Percentiles rank a stretch among this genome's conserved stretches.
These are phyloP conservation scores for Coprinopsis marcescibilis DNA, from an alignment of 768 basidiomycete species.

Conservation along the genomic window DNA sequence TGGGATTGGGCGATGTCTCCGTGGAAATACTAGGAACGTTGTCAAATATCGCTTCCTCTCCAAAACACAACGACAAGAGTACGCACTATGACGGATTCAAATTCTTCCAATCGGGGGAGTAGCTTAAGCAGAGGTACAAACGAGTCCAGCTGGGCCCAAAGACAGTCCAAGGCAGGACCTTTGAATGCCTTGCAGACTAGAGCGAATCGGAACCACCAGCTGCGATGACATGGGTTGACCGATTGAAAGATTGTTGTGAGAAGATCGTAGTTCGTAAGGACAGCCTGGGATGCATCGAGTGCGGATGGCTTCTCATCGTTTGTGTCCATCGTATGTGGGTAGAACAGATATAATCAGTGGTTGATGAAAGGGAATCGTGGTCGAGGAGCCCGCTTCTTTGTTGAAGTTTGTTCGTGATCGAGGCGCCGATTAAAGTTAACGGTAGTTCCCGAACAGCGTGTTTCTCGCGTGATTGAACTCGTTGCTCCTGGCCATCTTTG, in stretches of 20 bases:
- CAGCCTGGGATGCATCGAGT: too few relatives aligned
- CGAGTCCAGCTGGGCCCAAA: slow-evolving; percentile 1
- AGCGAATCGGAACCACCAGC: background rate
- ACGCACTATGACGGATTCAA: background rate
- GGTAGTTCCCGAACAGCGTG: too few relatives aligned
- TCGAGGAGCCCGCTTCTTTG: too few relatives aligned
- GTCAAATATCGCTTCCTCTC: background rate
- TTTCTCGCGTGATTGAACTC: too few relatives aligned
- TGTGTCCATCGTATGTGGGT: too few relatives aligned
- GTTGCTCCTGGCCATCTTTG: too few relatives aligned
- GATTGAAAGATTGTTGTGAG: background rate
- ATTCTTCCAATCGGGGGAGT: background rate
- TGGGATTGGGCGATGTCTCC: background rate
- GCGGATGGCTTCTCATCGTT: too few relatives aligned
- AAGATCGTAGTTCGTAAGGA: background rate
- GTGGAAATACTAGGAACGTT: background rate
- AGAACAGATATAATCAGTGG: too few relatives aligned
- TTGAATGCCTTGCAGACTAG: background rate
- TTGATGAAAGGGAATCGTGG: too few relatives aligned
- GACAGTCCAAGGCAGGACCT: background rate
- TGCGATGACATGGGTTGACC: background rate
- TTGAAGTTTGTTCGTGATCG: too few relatives aligned
- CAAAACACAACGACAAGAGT: background rate
- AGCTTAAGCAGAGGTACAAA: background rate
- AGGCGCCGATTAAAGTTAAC: too few relatives aligned